Evolutionary conservation across 1,284 basidiomycete genomes (phyloP), one percentile per base, ranked within the genome.

Genomic region (Chalciporus sp.): DNA sequence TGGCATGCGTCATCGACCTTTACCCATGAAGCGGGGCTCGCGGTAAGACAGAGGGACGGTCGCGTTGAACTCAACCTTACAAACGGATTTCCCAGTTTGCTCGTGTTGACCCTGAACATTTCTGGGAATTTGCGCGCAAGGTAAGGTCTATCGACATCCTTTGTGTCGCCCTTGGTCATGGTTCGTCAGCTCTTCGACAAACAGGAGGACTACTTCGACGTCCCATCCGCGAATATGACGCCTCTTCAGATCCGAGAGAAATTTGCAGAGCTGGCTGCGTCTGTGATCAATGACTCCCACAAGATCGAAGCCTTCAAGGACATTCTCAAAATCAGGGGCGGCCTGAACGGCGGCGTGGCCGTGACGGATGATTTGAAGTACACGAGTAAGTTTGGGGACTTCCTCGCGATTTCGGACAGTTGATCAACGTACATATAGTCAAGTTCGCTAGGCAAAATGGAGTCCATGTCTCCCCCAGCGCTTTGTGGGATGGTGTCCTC

Each of bases 391-490:
- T 75, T 27, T 52, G 33, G n/a, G 14, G 29, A 35, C 31, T 45
- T 53, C 41, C 4, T 16, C 6, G n/a, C 3, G 4, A 19, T n/a
- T 28, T 51, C 23, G 42, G 20, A 37, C 40, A n/a, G 35, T 23
- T 28, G 50, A 19, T 47, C 29, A 14, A 42, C 26, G 7, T 28
- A 46, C 9, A 31, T 52, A 33, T 59, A 89, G 86, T 94, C 76
- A 96, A 96, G 74, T 88, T 90, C 68, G 86, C 92, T 7, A 80
- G 95, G 58, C 95, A 97, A 77, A 97, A 97, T 61, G 80, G 91
- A 6, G 86, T 97, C 49, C 95, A 97, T 63, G 92, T 96, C 48
- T 95, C 94, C 29, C 94, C 95, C 2, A 94, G 94, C 9, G 89
- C 84, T 0, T 74, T 94, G 3, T 92, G 88, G 84, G 89, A 95